Conservation (phyloP, 805 yeast species). For the Zygoascus tannicola region DNA sequence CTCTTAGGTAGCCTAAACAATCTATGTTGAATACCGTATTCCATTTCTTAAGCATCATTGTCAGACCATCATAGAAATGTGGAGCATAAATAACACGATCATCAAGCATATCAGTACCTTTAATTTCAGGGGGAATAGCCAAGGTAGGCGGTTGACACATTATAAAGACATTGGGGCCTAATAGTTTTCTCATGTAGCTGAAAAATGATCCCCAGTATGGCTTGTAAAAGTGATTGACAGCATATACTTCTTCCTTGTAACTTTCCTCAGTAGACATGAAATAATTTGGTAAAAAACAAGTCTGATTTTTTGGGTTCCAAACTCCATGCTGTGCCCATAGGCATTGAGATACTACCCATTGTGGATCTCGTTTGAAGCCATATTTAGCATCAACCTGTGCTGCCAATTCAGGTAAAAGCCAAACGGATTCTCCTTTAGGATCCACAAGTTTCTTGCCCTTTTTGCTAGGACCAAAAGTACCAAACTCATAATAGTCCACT, state of each 20-base stretch:
- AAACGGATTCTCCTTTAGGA: slow-evolving; percentile 53
- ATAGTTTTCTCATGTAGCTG: slow-evolving; percentile 23
- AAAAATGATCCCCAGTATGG: slow-evolving; percentile 49
- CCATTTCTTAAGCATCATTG: slow-evolving; percentile 89
- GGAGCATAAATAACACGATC: slow-evolving; percentile 65
- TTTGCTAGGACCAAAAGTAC: slow-evolving; percentile 69
- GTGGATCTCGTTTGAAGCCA: slow-evolving; percentile 54
- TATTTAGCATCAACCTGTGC: slow-evolving; percentile 47
- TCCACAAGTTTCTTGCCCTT: slow-evolving; percentile 48
- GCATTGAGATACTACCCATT: slow-evolving; percentile 70
- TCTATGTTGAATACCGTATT: slow-evolving; percentile 75
- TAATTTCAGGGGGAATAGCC: slow-evolving; percentile 62
- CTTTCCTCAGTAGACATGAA: slow-evolving; percentile 30
- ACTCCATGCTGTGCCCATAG: slow-evolving; percentile 74
- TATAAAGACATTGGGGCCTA: slow-evolving; percentile 46
- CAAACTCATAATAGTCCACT: slow-evolving; percentile 61
- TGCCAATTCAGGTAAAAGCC: slow-evolving; percentile 50
- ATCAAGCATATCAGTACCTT: slow-evolving; percentile 40
- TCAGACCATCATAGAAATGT: slow-evolving; percentile 92
- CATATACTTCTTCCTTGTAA: slow-evolving; percentile 17
- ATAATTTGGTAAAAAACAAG: slow-evolving; percentile 36
- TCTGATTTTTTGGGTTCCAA: slow-evolving; percentile 45
- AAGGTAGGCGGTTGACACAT: slow-evolving; percentile 77
- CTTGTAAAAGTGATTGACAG: slow-evolving; percentile 52
- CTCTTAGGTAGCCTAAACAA: slow-evolving; percentile 79